These are phyloP conservation scores for Ligustrum vulgare DNA, from an alignment of 257 asterid genomes.

Conservation along the genomic window DNA sequence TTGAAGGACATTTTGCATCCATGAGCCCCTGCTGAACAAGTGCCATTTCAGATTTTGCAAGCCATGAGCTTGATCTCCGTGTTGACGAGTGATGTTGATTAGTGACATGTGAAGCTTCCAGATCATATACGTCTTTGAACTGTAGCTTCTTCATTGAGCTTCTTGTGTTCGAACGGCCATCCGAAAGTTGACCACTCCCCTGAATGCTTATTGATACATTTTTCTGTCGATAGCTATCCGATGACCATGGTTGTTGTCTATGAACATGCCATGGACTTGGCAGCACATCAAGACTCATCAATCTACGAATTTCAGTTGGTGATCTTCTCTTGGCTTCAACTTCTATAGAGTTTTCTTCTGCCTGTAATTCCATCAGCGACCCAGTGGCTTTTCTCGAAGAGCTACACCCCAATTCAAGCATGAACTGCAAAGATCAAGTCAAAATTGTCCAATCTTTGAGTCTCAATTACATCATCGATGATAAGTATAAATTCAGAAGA, in stretches of 20 bases:
- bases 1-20: slow-evolving; percentile 50
- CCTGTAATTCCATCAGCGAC: slow-evolving; percentile 68
- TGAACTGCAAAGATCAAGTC: slow-evolving; percentile 41
- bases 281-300: slow-evolving; percentile 86
- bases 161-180: slow-evolving; percentile 35
- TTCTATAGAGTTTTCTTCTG: slow-evolving; percentile 74
- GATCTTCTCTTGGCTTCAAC: slow-evolving; percentile 57
- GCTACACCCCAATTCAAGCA: slow-evolving; percentile 47
- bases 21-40: slow-evolving; percentile 51
- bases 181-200: slow-evolving; percentile 32
- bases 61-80: slow-evolving; percentile 54
- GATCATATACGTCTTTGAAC: slow-evolving; percentile 76
- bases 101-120: slow-evolving; percentile 72
- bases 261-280: slow-evolving; percentile 60
- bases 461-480: not conserved
- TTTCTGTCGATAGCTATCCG: slow-evolving; percentile 46
- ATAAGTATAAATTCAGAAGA: not conserved
- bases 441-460: slow-evolving; percentile 18
- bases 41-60: slow-evolving; percentile 53
- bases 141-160: slow-evolving; percentile 56
- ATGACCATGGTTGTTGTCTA: slow-evolving; percentile 47
- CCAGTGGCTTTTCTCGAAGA: slow-evolving; percentile 45
- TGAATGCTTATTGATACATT: slow-evolving; percentile 26
- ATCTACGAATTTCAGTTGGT: slow-evolving; percentile 66
- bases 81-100: slow-evolving; percentile 63